Evolutionary conservation across 371 early-diverging fungal genomes (phyloP).

Genomic region (Circinella minor): DNA sequence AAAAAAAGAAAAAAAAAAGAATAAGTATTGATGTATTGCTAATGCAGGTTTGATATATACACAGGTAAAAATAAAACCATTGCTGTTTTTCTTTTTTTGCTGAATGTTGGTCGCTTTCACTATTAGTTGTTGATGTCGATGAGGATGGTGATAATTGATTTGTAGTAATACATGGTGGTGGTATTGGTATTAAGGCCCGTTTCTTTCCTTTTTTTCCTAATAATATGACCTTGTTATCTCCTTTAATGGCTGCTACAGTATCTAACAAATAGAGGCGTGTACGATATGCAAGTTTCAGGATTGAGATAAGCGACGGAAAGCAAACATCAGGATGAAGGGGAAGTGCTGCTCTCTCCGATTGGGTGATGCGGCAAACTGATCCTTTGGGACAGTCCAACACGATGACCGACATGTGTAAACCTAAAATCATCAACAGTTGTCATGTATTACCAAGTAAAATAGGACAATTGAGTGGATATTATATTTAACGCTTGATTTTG

Average conservation of each 20-base stretch:
- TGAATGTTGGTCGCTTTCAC: too few relatives aligned
- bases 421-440: background rate
- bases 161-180: background rate
- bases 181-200: background rate
- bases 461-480: background rate
- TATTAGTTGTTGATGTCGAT: background rate
- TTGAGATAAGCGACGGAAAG: background rate
- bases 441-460: background rate
- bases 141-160: background rate
- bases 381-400: constrained; percentile 7
- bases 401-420: background rate
- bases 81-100: too few relatives aligned
- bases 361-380: background rate
- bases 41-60: too few relatives aligned
- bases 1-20: too few relatives aligned
- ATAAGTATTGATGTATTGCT: too few relatives aligned
- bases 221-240: background rate
- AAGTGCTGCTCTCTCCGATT: background rate
- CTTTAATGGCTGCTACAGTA: background rate
- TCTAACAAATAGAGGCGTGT: constrained; percentile 5
- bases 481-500: background rate
- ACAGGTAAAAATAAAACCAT: too few relatives aligned
- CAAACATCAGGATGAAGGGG: background rate
- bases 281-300: constrained; percentile 1
- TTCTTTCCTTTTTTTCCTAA: background rate